Evolutionary conservation across 306 rosid species (phyloP).

Genomic region (Lupinus albus): DNA sequence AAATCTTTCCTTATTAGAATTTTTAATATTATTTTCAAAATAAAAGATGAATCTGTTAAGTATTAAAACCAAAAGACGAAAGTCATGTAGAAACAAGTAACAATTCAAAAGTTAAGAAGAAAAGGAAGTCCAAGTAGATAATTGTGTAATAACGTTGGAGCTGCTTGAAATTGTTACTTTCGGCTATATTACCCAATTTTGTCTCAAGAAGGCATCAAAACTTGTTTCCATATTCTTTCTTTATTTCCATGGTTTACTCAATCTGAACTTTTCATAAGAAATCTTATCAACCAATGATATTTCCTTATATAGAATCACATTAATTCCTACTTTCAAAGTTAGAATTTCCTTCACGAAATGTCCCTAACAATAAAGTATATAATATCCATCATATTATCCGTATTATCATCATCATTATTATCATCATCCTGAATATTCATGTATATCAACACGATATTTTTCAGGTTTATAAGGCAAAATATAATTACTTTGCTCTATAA

Average conservation of each 20-base stretch:
- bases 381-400: background rate
- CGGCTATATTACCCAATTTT: background rate
- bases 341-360: constrained; percentile 33
- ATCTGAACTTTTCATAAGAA: background rate
- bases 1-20: background rate
- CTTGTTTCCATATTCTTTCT: constrained; percentile 2
- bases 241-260: background rate
- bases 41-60: background rate
- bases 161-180: constrained; percentile 23
- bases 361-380: constrained; percentile 1
- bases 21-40: background rate
- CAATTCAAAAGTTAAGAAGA: background rate
- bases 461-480: no score
- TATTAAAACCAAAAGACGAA: background rate
- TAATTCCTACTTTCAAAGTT: background rate
- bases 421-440: no score
- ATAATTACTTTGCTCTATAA: no score
- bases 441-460: background rate
- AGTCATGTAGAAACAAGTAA: background rate
- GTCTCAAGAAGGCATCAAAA: background rate
- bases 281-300: background rate
- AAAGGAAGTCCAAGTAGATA: background rate
- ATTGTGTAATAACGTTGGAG: background rate
- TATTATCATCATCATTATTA: background rate
- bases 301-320: constrained; percentile 24